A percentile compares a stretch with the other conserved stretches of the same genome.
These are phyloP conservation scores for Pterocarpus macrocarpus DNA, from an alignment of 306 rosid genomes.

Conservation along the genomic window DNA sequence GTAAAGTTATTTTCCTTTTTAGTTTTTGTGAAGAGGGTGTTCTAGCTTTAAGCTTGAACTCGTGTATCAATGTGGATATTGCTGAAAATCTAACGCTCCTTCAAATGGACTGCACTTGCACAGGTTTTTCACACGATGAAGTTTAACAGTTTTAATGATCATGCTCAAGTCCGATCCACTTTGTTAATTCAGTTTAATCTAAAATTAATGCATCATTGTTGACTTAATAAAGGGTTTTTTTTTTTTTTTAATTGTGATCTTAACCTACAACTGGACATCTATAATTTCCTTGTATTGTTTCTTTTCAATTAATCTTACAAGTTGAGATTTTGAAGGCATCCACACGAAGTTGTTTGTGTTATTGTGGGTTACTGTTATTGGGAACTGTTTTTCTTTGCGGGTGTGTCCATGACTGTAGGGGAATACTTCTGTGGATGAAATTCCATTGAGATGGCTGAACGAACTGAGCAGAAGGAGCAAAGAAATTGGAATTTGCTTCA, in stretches of 20 bases:
- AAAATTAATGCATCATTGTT: conserved; percentile 17
- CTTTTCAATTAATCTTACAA: neutral
- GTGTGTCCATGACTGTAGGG: neutral
- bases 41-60: neutral
- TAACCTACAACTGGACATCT: neutral
- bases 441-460: neutral
- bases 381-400: too few relatives aligned
- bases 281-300: neutral
- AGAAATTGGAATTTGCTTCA: conserved; percentile 2
- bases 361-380: conserved; percentile 10
- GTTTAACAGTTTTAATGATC: neutral
- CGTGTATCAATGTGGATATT: conserved; percentile 1
- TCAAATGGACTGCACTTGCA: neutral
- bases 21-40: neutral
- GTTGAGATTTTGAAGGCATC: conserved; percentile 7
- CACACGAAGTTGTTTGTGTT: neutral
- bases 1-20: neutral
- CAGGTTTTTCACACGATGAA: neutral
- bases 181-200: conserved; percentile 17
- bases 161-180: conserved; percentile 34
- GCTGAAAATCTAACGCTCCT: neutral
- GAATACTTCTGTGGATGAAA: conserved; percentile 1
- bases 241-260: conserved; percentile 16
- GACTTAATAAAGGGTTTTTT: neutral
- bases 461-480: neutral